phyloP scores from a whole-genome alignment of 2,329 filamentous ascomycete genomes.

The Alternaria consortialis region DNA sequence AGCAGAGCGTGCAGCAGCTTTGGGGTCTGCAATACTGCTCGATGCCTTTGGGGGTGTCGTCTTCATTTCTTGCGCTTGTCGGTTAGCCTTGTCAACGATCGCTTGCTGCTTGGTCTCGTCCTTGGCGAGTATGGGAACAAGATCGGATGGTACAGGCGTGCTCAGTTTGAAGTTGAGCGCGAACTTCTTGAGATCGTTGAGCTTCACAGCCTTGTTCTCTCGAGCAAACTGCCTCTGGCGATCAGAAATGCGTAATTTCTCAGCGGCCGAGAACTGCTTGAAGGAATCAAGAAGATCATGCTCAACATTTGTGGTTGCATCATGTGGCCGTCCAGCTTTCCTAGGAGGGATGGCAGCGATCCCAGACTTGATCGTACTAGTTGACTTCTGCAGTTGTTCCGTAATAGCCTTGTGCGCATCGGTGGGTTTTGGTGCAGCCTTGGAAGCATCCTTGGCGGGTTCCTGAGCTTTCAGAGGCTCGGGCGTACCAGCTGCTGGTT shows the following conservation, averaged over 20 bases:
- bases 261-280: slow-evolving; percentile 69
- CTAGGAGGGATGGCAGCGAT: slow-evolving; percentile 39
- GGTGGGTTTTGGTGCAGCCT: slow-evolving; percentile 30
- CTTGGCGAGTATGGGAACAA: slow-evolving; percentile 95
- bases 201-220: slow-evolving; percentile 86
- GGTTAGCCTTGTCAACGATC: slow-evolving; percentile 87
- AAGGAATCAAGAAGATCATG: slow-evolving; percentile 69
- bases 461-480: slow-evolving; percentile 24
- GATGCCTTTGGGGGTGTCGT: slow-evolving; percentile 50
- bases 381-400: slow-evolving; percentile 41
- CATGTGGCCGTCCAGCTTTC: slow-evolving; percentile 56
- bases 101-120: slow-evolving; percentile 93
- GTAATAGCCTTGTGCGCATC: slow-evolving; percentile 30
- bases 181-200: slow-evolving; percentile 96
- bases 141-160: slow-evolving; percentile 88
- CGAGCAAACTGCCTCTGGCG: slow-evolving; percentile 62
- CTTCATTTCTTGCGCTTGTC: slow-evolving; percentile 70
- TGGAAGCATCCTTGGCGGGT: slow-evolving; percentile 13
- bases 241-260: slow-evolving; percentile 69
- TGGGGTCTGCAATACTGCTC: slow-evolving; percentile 52
- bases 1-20: slow-evolving; percentile 43
- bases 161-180: slow-evolving; percentile 92
- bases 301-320: slow-evolving; percentile 68
- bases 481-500: slow-evolving; percentile 29
- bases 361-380: slow-evolving; percentile 39